These are phyloP conservation scores for Candida railenensis DNA, from an alignment of 805 yeast genomes.

Conservation along the genomic window DNA sequence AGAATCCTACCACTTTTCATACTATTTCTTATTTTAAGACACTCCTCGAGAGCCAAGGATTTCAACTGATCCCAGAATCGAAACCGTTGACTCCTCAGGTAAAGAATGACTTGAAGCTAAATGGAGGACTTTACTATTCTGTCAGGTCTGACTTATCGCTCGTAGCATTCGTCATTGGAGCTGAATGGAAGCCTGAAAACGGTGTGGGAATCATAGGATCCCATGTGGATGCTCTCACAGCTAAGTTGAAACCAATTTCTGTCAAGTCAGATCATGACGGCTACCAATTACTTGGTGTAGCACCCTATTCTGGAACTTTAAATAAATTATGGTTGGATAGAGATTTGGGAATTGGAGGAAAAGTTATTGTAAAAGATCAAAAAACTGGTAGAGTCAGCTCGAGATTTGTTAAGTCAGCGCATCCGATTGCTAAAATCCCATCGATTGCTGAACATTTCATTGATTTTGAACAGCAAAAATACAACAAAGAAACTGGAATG, in stretches of 20 bases:
- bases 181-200: constrained; percentile 30
- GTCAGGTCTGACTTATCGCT: constrained; percentile 30
- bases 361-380: constrained; percentile 23
- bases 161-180: constrained; percentile 39
- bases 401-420: constrained; percentile 27
- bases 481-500: constrained; percentile 36
- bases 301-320: constrained; percentile 38
- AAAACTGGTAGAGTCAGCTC: constrained; percentile 18
- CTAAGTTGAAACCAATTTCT: constrained; percentile 32
- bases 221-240: constrained; percentile 40
- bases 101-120: not conserved
- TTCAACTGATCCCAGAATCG: constrained; percentile 25
- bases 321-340: constrained; percentile 38
- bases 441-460: constrained; percentile 41
- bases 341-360: constrained; percentile 43
- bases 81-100: constrained; percentile 11
- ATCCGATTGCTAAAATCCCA: constrained; percentile 40
- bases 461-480: constrained; percentile 21
- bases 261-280: constrained; percentile 23
- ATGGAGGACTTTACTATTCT: constrained; percentile 25
- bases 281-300: constrained; percentile 38
- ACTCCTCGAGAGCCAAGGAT: constrained; percentile 25
- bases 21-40: constrained; percentile 23
- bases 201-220: constrained; percentile 29
- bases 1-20: constrained; percentile 44